Conservation (phyloP, 2,329 filamentous ascomycete species). For the Domatiomyces catenatus region DNA sequence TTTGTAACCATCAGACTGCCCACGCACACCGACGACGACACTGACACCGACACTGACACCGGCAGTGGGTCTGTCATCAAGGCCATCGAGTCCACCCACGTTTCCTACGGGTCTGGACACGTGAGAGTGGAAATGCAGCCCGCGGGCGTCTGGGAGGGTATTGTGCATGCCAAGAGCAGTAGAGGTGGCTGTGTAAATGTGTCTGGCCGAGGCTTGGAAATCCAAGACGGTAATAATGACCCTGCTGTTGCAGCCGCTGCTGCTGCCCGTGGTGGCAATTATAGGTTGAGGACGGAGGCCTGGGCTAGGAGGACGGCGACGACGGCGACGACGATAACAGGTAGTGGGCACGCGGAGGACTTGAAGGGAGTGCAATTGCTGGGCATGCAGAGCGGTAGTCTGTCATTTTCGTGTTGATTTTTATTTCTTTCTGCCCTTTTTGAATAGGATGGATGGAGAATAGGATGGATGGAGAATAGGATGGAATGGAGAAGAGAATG, state of each 20-base stretch:
- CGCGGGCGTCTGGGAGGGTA: not conserved
- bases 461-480: too few species aligned
- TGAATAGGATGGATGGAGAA: not conserved
- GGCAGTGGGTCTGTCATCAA: too few species aligned
- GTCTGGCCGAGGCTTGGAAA: not conserved
- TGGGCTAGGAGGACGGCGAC: not conserved
- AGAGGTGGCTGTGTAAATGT: not conserved
- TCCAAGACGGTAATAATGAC: not conserved
- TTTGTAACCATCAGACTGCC: not conserved
- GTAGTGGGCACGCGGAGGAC: not conserved
- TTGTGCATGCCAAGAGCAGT: not conserved
- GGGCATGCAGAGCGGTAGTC: not conserved
- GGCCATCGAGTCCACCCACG: not conserved
- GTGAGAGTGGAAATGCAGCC: not conserved
- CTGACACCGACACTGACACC: too few species aligned
- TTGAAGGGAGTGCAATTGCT: not conserved
- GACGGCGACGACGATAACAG: too few species aligned
- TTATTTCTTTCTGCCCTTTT: too few species aligned
- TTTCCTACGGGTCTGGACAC: not conserved
- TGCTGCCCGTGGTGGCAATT: too few species aligned
- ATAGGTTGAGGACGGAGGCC: not conserved
- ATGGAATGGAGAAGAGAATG: too few species aligned
- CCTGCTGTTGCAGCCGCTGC: too few species aligned
- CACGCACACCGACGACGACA: not conserved
- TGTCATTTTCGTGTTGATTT: not conserved